These are phyloP conservation scores for Pontederia paniculata DNA, from an alignment of 176 grass and related monocot genomes.

Conservation along the genomic window DNA sequence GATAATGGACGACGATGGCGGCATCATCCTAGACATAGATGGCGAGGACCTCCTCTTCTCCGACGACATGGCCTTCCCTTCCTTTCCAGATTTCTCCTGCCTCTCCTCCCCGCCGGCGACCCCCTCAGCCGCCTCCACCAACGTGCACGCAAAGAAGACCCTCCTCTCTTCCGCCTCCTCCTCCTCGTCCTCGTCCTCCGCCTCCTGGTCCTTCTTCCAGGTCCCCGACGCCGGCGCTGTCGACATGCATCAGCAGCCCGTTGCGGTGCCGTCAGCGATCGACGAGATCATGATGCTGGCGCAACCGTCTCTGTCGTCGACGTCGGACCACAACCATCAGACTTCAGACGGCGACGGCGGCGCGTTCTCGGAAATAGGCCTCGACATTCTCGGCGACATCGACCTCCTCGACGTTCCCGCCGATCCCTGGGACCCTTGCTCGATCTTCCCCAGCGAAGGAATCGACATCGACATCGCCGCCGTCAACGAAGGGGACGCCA, in stretches of 20 bases:
- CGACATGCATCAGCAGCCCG: not conserved
- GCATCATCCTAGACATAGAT: too few relatives aligned
- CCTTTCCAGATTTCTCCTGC: too few relatives aligned
- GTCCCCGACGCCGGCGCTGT: not conserved
- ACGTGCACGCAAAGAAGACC: not conserved
- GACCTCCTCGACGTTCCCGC: conserved; percentile 40
- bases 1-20: too few relatives aligned
- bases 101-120: not conserved
- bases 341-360: not conserved
- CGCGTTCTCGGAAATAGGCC: conserved; percentile 12
- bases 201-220: conserved; percentile 4
- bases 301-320: not conserved
- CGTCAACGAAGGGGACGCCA: not conserved
- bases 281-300: not conserved
- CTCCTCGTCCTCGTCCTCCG: conserved; percentile 31
- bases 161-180: conserved; percentile 33
- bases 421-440: conserved; percentile 61
- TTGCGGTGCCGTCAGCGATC: not conserved
- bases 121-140: not conserved
- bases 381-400: conserved; percentile 29
- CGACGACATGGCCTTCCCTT: too few relatives aligned
- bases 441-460: conserved; percentile 24
- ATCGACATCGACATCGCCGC: conserved; percentile 31
- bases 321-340: not conserved
- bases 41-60: too few relatives aligned